These are phyloP conservation scores for Sechiopsis laciniata DNA, from an alignment of 306 rosid genomes.

Conservation along the genomic window DNA sequence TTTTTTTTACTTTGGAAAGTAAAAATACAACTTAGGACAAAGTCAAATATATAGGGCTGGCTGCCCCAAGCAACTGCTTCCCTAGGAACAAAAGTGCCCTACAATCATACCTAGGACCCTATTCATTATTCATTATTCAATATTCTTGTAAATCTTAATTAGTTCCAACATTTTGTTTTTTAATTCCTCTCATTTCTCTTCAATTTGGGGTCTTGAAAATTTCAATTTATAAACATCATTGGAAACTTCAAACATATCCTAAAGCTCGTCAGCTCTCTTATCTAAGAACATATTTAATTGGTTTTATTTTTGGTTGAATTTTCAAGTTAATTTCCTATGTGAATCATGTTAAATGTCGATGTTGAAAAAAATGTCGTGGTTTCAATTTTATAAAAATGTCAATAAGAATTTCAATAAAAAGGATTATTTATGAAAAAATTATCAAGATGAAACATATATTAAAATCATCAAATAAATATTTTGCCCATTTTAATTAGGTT, in stretches of 20 bases:
- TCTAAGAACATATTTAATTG: background rate
- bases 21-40: background rate
- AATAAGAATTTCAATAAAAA: too few relatives aligned
- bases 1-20: background rate
- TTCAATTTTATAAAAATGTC: too few relatives aligned
- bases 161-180: background rate
- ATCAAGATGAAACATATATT: too few relatives aligned
- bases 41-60: conserved; percentile 15
- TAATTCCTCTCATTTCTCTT: background rate
- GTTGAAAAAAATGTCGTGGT: too few relatives aligned
- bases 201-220: conserved; percentile 13
- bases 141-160: conserved; percentile 1
- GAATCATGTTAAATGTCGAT: too few relatives aligned
- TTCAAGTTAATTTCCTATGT: background rate
- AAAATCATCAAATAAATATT: too few relatives aligned
- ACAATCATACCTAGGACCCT: conserved; percentile 20
- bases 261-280: background rate
- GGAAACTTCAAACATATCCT: conserved; percentile 11
- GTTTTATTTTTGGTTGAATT: background rate
- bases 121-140: too few relatives aligned
- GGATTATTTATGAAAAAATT: too few relatives aligned
- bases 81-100: conserved; percentile 21
- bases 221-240: conserved; percentile 7
- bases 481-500: too few relatives aligned
- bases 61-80: conserved; percentile 7